phyloP scores from a whole-genome alignment of 768 basidiomycete genomes.

The Mycena venus region DNA sequence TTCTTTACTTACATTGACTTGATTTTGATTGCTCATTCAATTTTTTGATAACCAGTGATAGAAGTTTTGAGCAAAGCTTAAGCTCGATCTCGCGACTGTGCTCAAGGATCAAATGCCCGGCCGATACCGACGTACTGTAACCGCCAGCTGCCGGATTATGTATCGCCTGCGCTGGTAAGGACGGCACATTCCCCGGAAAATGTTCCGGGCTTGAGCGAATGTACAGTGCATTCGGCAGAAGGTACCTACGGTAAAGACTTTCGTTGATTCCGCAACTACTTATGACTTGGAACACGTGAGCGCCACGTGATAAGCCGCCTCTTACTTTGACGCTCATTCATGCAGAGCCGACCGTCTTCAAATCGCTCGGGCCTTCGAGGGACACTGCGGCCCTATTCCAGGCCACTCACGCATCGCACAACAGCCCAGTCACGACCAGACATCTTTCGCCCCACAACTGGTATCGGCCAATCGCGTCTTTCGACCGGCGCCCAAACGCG shows the following conservation, averaged over 20 bases:
- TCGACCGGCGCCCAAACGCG: slow-evolving; percentile 72
- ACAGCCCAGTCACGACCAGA: too few relatives aligned
- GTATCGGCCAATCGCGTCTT: slow-evolving; percentile 53
- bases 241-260: background rate
- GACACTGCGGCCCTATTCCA: background rate
- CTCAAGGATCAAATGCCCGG: too few relatives aligned
- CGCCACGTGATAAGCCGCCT: too few relatives aligned
- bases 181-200: background rate
- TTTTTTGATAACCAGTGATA: background rate
- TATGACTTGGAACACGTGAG: too few relatives aligned
- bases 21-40: too few relatives aligned
- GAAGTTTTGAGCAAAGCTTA: background rate
- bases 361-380: background rate
- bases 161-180: background rate
- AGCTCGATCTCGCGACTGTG: background rate
- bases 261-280: too few relatives aligned
- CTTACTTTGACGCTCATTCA: too few relatives aligned
- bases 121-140: background rate
- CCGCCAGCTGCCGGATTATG: background rate
- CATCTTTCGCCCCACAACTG: slow-evolving; percentile 21
- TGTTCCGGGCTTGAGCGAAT: background rate
- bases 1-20: too few relatives aligned
- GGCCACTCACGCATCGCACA: slow-evolving; percentile 26
- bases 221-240: background rate
- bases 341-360: slow-evolving; percentile 11